phyloP scores from a whole-genome alignment of 345 rosid species.

The Pistacia vera region DNA sequence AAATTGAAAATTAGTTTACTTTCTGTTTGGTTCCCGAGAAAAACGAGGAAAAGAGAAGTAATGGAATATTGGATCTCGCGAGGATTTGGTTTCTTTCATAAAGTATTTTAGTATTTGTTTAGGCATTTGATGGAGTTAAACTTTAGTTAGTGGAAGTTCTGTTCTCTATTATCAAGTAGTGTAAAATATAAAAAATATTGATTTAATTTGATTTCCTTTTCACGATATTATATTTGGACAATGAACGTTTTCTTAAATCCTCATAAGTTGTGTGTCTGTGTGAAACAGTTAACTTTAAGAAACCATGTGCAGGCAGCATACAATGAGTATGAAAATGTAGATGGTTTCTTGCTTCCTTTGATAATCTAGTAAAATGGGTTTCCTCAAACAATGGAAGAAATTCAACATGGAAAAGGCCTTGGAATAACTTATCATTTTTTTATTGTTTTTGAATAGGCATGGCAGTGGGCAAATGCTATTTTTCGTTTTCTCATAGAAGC shows the following conservation, averaged over 20 bases:
- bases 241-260: constrained; percentile 3
- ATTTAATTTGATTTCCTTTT: constrained; percentile 7
- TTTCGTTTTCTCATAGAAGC: background rate
- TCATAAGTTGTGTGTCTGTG: background rate
- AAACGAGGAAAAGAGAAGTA: background rate
- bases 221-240: background rate
- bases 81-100: constrained; percentile 1
- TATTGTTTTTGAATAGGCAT: background rate
- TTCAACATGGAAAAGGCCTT: background rate
- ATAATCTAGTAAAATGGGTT: constrained; percentile 8
- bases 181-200: background rate
- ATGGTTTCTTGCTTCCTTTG: background rate
- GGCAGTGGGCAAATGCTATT: background rate
- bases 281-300: constrained; percentile 10
- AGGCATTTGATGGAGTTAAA: constrained; percentile 7
- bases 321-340: background rate
- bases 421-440: constrained; percentile 6
- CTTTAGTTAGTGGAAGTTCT: constrained; percentile 12
- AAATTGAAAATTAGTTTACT: background rate
- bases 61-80: constrained; percentile 10
- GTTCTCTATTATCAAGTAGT: background rate
- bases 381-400: constrained; percentile 13
- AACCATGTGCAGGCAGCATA: background rate
- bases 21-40: constrained; percentile 7
- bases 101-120: background rate